phyloP scores from a whole-genome alignment of 2,329 filamentous ascomycete genomes.

The Ophiostoma ulmi region DNA sequence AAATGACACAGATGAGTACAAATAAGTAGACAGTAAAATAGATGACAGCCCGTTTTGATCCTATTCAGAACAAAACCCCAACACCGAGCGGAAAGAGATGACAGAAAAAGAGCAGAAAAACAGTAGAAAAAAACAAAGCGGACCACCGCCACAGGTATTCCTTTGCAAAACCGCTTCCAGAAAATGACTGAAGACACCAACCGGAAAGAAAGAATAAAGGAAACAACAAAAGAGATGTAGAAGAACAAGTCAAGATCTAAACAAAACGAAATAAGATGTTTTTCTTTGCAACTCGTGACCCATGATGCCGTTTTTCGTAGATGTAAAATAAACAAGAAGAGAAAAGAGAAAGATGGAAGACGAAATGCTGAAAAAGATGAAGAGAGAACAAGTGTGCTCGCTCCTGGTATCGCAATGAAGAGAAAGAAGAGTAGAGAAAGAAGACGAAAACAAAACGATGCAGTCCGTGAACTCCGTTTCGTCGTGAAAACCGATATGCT shows the following conservation, averaged over 20 bases:
- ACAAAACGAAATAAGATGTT: conserved; percentile 40
- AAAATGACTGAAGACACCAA: conserved; percentile 31
- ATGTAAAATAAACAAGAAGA: neutral
- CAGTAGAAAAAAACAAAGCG: conserved; percentile 18
- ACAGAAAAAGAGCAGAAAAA: conserved; percentile 18
- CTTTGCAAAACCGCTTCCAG: conserved; percentile 13
- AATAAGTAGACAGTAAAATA: conserved; percentile 15
- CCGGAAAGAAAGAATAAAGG: neutral
- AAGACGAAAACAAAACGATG: conserved; percentile 22
- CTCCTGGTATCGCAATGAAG: conserved; percentile 35
- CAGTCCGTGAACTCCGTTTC: conserved; percentile 40
- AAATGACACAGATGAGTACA: conserved; percentile 11
- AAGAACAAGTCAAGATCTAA: conserved; percentile 43
- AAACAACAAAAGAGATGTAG: neutral
- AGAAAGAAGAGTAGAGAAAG: conserved; percentile 16
- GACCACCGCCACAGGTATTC: conserved; percentile 13
- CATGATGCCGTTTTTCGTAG: conserved; percentile 6
- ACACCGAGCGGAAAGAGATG: conserved; percentile 23
- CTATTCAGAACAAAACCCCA: conserved; percentile 19
- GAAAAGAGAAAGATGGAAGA: neutral
- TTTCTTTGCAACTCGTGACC: conserved; percentile 35
- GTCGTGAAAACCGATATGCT: conserved; percentile 29
- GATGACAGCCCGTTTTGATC: conserved; percentile 19
- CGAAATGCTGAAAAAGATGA: conserved; percentile 35
- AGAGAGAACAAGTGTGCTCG: conserved; percentile 39